These are phyloP conservation scores for Zoysia pacifica DNA, from an alignment of 176 grass and related monocot genomes.

Conservation along the genomic window DNA sequence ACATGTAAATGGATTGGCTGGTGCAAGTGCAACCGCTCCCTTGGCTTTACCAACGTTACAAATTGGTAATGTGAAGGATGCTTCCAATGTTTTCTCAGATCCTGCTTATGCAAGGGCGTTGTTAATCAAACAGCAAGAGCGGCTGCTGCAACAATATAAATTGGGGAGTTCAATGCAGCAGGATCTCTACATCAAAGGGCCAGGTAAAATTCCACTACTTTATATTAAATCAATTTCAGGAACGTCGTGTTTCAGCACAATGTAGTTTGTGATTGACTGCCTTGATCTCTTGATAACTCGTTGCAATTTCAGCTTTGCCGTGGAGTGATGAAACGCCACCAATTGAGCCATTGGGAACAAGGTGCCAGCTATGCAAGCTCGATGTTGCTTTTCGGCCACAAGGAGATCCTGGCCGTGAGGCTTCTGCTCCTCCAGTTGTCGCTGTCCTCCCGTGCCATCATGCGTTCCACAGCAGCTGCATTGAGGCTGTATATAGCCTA, in stretches of 20 bases:
- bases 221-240: background rate
- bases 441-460: conserved; percentile 61
- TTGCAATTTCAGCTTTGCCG: conserved; percentile 49
- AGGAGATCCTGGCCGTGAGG: conserved; percentile 12
- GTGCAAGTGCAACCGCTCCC: conserved; percentile 14
- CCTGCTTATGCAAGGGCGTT: conserved; percentile 25
- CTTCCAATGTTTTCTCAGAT: conserved; percentile 29
- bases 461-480: conserved; percentile 54
- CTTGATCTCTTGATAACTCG: background rate
- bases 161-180: conserved; percentile 11
- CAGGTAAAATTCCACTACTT: conserved; percentile 38
- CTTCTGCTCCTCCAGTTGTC: conserved; percentile 44
- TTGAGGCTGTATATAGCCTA: conserved; percentile 55
- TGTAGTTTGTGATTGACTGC: background rate
- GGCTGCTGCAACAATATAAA: conserved; percentile 46
- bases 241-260: background rate
- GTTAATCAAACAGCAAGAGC: conserved; percentile 50
- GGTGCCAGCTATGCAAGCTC: conserved; percentile 65
- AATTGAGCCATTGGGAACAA: conserved; percentile 52
- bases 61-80: conserved; percentile 38
- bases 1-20: background rate
- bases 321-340: conserved; percentile 13
- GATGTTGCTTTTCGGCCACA: conserved; percentile 52
- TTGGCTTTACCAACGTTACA: conserved; percentile 38
- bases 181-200: conserved; percentile 50